These are phyloP conservation scores for Colletotrichum chlorophyti DNA, from an alignment of 2,329 filamentous ascomycete genomes.

Conservation along the genomic window DNA sequence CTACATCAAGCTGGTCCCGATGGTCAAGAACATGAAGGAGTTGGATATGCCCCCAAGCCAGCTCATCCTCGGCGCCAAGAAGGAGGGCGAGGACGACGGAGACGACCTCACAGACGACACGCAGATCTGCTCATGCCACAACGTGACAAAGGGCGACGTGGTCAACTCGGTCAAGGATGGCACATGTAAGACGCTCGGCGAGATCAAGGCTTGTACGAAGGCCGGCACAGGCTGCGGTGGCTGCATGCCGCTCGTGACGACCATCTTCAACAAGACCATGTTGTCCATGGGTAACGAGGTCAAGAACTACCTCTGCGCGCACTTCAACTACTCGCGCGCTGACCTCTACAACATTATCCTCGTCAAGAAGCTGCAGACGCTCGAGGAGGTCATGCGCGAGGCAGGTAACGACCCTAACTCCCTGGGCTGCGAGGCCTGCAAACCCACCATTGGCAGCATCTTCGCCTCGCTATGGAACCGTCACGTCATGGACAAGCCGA, in stretches of 20 bases:
- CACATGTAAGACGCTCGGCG: conserved; percentile 79
- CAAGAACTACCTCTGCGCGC: conserved; percentile 83
- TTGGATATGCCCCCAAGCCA: conserved; percentile 81
- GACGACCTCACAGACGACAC: conserved; percentile 85
- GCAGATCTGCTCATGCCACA: conserved; percentile 93
- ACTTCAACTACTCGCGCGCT: conserved; percentile 83
- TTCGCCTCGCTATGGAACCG: conserved; percentile 83
- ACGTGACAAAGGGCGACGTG: conserved; percentile 86
- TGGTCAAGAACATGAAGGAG: conserved; percentile 84
- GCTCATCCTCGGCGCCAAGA: conserved; percentile 81
- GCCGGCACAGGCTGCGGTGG: conserved; percentile 90
- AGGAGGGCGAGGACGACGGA: conserved; percentile 74
- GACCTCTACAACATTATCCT: conserved; percentile 92
- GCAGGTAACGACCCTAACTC: conserved; percentile 75
- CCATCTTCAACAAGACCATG: conserved; percentile 92
- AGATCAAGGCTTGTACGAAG: conserved; percentile 90
- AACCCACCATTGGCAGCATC: conserved; percentile 82
- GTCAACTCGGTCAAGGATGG: conserved; percentile 76
- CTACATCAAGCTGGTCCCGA: conserved; percentile 86
- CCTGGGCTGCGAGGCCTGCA: conserved; percentile 87
- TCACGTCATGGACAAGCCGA: conserved; percentile 75
- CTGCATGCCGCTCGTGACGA: conserved; percentile 86
- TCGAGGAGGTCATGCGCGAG: conserved; percentile 79
- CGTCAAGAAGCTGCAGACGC: conserved; percentile 77
- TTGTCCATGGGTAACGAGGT: conserved; percentile 84